Base-by-base conservation (phyloP, 441 rosid genomes). In the Populus hybrid region DNA sequence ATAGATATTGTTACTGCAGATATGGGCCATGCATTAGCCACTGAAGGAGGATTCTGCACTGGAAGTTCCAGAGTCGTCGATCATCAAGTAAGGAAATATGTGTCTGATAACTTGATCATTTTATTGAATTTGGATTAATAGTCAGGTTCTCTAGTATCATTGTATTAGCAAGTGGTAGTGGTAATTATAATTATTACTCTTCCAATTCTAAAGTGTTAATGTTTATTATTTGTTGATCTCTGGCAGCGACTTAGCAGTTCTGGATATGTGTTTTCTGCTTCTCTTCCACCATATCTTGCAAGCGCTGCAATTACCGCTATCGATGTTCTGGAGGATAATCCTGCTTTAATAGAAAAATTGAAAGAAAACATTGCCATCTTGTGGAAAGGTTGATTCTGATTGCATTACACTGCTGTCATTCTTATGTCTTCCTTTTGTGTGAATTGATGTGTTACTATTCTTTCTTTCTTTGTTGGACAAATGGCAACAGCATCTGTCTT, bases 21-120 rank as follows among this genome's bases (percentile, higher is more conserved):
- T 42, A 94, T 95, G 98, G 99, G 99, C 7, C 99, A 94, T 70
- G 92, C 99, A 23, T 86, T 95, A 82, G 98, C 99, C 26, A 84
- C 97, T 5, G 99, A 94, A 78, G 98, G 99, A 81, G 99, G 99
- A 82, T 95, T 95, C 85, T 95, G 98, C 87, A 95, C 99, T 45
- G 99, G 99, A 71, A 91, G 88, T 80, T 82, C 94, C 45, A 86
- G 99, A 81, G 97, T 94, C 78, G 82, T 91, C 31, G 97, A 92
- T 87, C 97, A 93, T 83, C 97, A 94, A 85, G 98, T 93, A 86
- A 38, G 86, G 11, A 14, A 29, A 75, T 75, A 72, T 42, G 21
- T 65, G 16, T 64, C 59, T 72, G 23, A 64, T 26, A 16, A 36
- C 36, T 68, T 28, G 29, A 28, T 23, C 69, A 66, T 78, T 78